phyloP scores from a whole-genome alignment of 2,329 filamentous ascomycete species.

The Cephalotrichum gorgonifer region DNA sequence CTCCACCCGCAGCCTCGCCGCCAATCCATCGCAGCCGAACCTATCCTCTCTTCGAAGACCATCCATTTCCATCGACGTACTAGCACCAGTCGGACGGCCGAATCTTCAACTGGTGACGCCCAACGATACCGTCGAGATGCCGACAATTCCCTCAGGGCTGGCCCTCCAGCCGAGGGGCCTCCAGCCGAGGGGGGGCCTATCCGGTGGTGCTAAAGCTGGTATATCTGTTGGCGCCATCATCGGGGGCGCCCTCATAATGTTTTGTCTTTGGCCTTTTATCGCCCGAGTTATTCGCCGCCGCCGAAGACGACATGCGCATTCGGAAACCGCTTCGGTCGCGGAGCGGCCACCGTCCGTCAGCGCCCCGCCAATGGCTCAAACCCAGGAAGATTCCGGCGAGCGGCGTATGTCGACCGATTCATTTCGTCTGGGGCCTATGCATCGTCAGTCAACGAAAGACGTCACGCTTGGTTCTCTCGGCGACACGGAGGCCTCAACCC shows the following conservation, averaged over 20 bases:
- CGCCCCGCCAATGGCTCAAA: not conserved
- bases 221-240: constrained; percentile 42
- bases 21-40: not conserved
- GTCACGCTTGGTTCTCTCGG: constrained; percentile 2
- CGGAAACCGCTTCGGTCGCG: not conserved
- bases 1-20: constrained; percentile 2
- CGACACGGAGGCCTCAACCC: not conserved
- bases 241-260: constrained; percentile 7
- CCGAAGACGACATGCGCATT: constrained; percentile 2
- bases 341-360: not conserved
- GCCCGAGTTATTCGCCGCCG: constrained; percentile 7
- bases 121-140: not conserved
- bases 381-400: not conserved
- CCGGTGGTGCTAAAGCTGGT: constrained; percentile 45
- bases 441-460: constrained; percentile 2
- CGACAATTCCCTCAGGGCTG: not conserved
- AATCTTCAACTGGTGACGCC: not conserved
- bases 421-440: not conserved
- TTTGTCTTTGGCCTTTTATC: constrained; percentile 10
- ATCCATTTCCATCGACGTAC: not conserved
- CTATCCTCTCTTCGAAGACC: not conserved
- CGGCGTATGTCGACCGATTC: constrained; percentile 4
- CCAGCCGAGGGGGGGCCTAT: too few species aligned
- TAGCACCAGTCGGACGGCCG: not conserved
- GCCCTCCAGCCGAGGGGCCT: constrained; percentile 9